Percentiles rank a stretch among this genome's conserved stretches.
These are phyloP conservation scores for Eutrema heterophyllum DNA, from an alignment of 345 rosid genomes.

Conservation along the genomic window DNA sequence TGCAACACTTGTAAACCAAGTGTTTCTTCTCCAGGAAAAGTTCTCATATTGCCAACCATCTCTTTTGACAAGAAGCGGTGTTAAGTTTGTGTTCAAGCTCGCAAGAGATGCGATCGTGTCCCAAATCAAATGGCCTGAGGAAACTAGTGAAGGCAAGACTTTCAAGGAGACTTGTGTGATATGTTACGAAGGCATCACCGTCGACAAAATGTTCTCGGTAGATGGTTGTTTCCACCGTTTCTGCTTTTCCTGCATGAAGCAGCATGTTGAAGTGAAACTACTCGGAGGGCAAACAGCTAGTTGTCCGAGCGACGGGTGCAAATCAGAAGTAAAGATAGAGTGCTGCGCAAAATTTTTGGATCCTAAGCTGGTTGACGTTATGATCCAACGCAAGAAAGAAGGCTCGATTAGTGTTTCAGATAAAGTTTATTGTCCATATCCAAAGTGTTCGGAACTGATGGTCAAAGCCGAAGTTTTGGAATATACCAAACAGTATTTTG, in stretches of 20 bases:
- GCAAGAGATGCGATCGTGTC: constrained; percentile 71
- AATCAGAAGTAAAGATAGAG: constrained; percentile 47
- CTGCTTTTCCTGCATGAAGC: constrained; percentile 81
- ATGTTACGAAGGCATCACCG: constrained; percentile 60
- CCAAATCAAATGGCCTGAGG: constrained; percentile 53
- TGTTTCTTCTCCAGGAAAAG: constrained; percentile 37
- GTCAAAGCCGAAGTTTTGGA: constrained; percentile 42
- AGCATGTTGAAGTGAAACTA: constrained; percentile 70
- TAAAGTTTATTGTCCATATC: constrained; percentile 73
- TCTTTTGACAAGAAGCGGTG: constrained; percentile 38
- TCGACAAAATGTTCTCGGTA: constrained; percentile 49
- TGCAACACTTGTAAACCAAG: constrained; percentile 43
- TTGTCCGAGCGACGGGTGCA: constrained; percentile 74
- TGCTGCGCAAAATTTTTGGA: constrained; percentile 57
- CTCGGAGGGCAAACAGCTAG: constrained; percentile 55
- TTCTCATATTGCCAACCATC: constrained; percentile 38
- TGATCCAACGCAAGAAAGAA: constrained; percentile 60
- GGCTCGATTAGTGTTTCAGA: constrained; percentile 55
- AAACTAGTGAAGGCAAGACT: constrained; percentile 36
- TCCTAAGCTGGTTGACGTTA: constrained; percentile 49
- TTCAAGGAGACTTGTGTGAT: constrained; percentile 64
- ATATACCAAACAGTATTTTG: constrained; percentile 30
- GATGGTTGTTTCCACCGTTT: constrained; percentile 69
- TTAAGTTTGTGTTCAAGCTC: constrained; percentile 54
- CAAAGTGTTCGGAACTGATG: constrained; percentile 78